Base-by-base conservation (phyloP, 1,284 basidiomycete species). In the Moniliophthora roreri region DNA sequence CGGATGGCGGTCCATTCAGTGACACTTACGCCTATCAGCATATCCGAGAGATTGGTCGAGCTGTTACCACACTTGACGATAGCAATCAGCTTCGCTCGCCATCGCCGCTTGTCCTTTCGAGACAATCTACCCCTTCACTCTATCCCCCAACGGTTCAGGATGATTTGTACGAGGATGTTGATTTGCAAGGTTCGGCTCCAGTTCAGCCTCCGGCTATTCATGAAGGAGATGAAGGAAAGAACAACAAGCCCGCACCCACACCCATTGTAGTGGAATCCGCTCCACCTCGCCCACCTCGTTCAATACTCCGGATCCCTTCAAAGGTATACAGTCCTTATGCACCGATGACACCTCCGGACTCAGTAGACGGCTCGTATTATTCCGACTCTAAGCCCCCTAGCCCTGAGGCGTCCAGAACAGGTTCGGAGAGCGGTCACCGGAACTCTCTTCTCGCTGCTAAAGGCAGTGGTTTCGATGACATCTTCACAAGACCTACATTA, bases 121-220 rank as follows among this genome's bases (percentile, higher is more conserved):
- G 62, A n/a, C 73, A 68, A 37, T 83, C 82, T 4, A 81, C 74
- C 50, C 81, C 81, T 20, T 85, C 83, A 0, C 71, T 84, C 50
- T 85, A 85, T 64, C 80, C 82, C 10, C 71, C 79, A 1, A 79
- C 76, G 39, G 64, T 81, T 5, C 69, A 73, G n/a, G 69, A 67
- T 35, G 69, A 71, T 28, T n/a, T n/a, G n/a, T 54, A 65, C 54
- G 58, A 60, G 56, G 57, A 63, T 11, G 58, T 62, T 37, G 53
- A 64, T 52, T 54, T 63, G 35, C 44, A 52, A 23, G 49, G 20
- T 13, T 36, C 46, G 20, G 37, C 15, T 24, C 36, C 48, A 10
- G 34, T 18, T n/a, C n/a, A n/a, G 15, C 35, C 24, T 39, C 37
- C 16, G 9, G 18, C 34, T 28, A 26, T 4, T 21, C 36, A 13